Percentiles rank a stretch among this genome's conserved stretches.
These are phyloP conservation scores for Didymella pinodella DNA, from an alignment of 2,329 filamentous ascomycete genomes.

Conservation along the genomic window DNA sequence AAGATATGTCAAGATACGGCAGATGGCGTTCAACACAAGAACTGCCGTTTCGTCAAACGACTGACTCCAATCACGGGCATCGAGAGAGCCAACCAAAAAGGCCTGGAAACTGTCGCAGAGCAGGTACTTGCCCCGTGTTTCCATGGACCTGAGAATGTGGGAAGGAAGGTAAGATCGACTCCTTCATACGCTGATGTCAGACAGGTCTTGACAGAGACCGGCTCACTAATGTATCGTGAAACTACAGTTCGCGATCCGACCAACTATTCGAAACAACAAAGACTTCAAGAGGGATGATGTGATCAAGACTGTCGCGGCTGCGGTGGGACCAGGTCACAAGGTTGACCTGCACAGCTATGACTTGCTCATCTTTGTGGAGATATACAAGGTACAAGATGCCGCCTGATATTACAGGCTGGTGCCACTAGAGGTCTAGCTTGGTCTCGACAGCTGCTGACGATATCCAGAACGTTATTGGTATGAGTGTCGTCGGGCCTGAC, in stretches of 20 bases:
- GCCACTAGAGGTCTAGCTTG: conserved; percentile 6
- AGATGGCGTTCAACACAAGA: conserved; percentile 59
- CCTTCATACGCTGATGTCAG: conserved; percentile 10
- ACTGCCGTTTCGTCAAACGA: conserved; percentile 66
- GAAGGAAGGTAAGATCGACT: conserved; percentile 60
- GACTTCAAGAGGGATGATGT: conserved; percentile 71
- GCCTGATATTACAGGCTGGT: conserved; percentile 19
- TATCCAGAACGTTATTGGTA: conserved; percentile 73
- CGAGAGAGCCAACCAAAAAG: conserved; percentile 73
- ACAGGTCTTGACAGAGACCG: conserved; percentile 17
- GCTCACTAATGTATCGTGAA: conserved; percentile 29
- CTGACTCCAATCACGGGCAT: conserved; percentile 67
- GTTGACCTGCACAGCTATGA: conserved; percentile 82
- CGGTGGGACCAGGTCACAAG: conserved; percentile 72
- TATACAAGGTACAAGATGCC: conserved; percentile 72
- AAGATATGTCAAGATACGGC: conserved; percentile 65
- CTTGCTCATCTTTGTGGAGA: conserved; percentile 79
- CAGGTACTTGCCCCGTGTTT: conserved; percentile 72
- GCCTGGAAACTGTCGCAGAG: conserved; percentile 70
- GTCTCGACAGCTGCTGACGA: conserved; percentile 31
- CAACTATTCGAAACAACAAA: conserved; percentile 77
- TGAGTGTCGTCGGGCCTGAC: conserved; percentile 78
- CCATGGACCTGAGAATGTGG: conserved; percentile 57
- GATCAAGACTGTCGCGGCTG: conserved; percentile 73
- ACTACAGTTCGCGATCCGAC: conserved; percentile 79